Evolutionary conservation across 805 yeast genomes (phyloP), one percentile per base, ranked within the genome.

Genomic region (Monosporozyma servazzii): DNA sequence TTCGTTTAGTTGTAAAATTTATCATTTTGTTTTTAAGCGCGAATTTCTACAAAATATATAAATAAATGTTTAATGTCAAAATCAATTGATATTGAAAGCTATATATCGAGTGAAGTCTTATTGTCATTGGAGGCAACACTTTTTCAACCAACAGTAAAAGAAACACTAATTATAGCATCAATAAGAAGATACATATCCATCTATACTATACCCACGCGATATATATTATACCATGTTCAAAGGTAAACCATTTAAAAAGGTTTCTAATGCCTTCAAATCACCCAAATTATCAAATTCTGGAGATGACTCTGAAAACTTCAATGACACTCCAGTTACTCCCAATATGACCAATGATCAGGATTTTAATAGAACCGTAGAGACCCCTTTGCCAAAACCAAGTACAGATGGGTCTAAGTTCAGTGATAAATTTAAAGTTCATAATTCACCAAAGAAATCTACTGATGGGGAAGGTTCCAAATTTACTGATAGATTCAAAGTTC

Each of bases 211-310:
- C 37, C 11, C 37, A 5, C 37, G 5, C 9, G 30, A 13, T 4
- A 30, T 30, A 33, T 33, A 33, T 3, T 15, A 33, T 17, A 39
- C 3, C 8, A 69, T 70, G 73, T 69, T 70, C 53, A 65, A 60
- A 51, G 62, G 68, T 44, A 64, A 59, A 51, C 63, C 62, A 41
- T 48, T 70, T 30, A 69, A 69, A 49, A 56, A 58, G 33, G 67
- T 65, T 1, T 57, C 68, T 1, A 67, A 67, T 41, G 67, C 70
- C 3, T 65, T 71, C 47, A 71, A 68, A 51, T 48, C 64, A 59
- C 33, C 54, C 11, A 45, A 45, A 41, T 11, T 41, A 21, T 21
- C 44, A 9, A 13, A 13, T 21, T 20, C 44, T 23, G 31, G 41
- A 20, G 36, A 39, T 36, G n/a, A 33, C 3, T 13, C 37, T 13